Evolutionary conservation across 352 stramenopile genomes (phyloP).

Genomic region (Globisporangium uncinulatum): DNA sequence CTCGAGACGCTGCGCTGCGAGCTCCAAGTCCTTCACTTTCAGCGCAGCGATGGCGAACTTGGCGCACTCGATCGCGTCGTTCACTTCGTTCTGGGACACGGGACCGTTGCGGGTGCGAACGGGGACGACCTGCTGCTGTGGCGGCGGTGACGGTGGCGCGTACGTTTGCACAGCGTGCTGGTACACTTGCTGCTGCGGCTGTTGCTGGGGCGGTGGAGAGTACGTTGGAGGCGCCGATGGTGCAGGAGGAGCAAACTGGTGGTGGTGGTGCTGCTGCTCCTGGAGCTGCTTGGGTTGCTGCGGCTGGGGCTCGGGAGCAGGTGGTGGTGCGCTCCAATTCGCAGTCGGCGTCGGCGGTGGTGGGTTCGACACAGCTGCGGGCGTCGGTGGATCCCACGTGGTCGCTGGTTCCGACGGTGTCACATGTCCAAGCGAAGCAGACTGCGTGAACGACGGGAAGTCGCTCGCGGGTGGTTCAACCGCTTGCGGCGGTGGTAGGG

Average conservation of each 20-base stretch:
- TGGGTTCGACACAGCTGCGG: not conserved
- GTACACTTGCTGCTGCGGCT: slow-evolving; percentile 3
- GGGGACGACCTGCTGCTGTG: slow-evolving; percentile 1
- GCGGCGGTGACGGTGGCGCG: slow-evolving; percentile 1
- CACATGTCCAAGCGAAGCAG: slow-evolving; percentile 14
- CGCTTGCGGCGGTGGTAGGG: slow-evolving; percentile 4
- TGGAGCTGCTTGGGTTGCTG: not conserved
- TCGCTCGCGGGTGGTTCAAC: slow-evolving; percentile 11
- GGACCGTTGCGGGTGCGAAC: slow-evolving; percentile 27
- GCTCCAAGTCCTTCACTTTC: slow-evolving; percentile 82
- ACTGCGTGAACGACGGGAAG: slow-evolving; percentile 54
- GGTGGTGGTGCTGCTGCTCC: not conserved
- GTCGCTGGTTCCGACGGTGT: slow-evolving; percentile 12
- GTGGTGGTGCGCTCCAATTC: slow-evolving; percentile 6
- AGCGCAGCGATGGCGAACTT: slow-evolving; percentile 80
- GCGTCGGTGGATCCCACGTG: slow-evolving; percentile 7
- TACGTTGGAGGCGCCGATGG: not conserved
- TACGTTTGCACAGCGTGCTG: slow-evolving; percentile 4
- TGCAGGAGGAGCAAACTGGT: not conserved
- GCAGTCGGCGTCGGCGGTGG: slow-evolving; percentile 1
- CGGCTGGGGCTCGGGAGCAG: not conserved
- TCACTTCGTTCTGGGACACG: slow-evolving; percentile 65
- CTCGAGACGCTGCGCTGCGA: slow-evolving; percentile 72
- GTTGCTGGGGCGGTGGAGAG: not conserved
- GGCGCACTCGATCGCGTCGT: slow-evolving; percentile 77